These are phyloP conservation scores for Diversispora epigaea DNA, from an alignment of 192 early-diverging fungal species.

Conservation along the genomic window DNA sequence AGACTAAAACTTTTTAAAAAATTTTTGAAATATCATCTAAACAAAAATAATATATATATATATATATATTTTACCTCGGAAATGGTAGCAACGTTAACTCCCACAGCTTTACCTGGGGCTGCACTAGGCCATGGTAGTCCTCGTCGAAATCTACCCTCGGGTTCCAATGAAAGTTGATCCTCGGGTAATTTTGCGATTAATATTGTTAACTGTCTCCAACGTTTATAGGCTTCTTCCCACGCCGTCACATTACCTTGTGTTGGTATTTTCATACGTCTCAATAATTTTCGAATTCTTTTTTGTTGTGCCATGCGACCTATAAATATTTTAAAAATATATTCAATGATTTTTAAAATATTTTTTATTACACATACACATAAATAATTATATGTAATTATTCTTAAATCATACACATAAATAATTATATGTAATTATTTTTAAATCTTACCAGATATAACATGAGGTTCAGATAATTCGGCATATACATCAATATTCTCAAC, in stretches of 20 bases:
- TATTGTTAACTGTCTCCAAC: conserved; percentile 67
- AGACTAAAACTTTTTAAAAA: no score
- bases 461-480: conserved; percentile 57
- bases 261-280: conserved; percentile 63
- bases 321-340: no score
- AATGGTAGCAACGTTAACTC: background rate
- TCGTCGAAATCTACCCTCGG: background rate
- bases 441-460: conserved; percentile 48
- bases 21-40: no score
- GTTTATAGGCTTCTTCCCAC: conserved; percentile 78
- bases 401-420: background rate
- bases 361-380: no score
- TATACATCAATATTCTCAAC: conserved; percentile 73
- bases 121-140: background rate
- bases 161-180: conserved; percentile 37
- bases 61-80: background rate
- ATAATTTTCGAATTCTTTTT: conserved; percentile 68
- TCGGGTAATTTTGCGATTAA: conserved; percentile 36
- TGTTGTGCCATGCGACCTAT: conserved; percentile 72
- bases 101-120: background rate
- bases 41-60: no score
- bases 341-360: no score
- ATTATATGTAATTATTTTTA: background rate
- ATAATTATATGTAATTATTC: background rate
- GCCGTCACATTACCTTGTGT: conserved; percentile 76